phyloP scores from a whole-genome alignment of 768 basidiomycete genomes.

The Mycena leptocephala region DNA sequence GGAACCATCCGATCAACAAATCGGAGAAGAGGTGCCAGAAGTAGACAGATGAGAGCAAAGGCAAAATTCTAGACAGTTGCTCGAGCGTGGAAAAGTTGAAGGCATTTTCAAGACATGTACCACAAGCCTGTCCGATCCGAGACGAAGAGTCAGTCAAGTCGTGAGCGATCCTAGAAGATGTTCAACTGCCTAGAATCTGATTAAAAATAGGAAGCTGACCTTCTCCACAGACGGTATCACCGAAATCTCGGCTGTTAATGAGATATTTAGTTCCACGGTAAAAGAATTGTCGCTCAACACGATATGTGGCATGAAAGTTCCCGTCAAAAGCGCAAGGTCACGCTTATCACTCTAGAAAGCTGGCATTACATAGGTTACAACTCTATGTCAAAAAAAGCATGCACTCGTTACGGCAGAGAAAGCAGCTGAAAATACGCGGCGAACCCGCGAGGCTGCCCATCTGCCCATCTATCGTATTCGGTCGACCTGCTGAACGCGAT shows the following conservation, averaged over 20 bases:
- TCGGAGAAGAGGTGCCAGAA: too few relatives aligned
- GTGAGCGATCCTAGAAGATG: too few relatives aligned
- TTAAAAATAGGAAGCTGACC: too few relatives aligned
- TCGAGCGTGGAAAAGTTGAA: not conserved
- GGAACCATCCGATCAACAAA: not conserved
- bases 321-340: not conserved
- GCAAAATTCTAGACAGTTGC: not conserved
- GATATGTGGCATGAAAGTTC: not conserved
- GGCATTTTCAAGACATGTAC: too few relatives aligned
- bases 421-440: slow-evolving; percentile 32
- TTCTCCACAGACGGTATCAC: too few relatives aligned
- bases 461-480: slow-evolving; percentile 72
- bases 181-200: too few relatives aligned
- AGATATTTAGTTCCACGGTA: too few relatives aligned
- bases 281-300: too few relatives aligned
- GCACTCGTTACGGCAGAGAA: slow-evolving; percentile 2
- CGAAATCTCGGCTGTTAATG: too few relatives aligned
- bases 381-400: not conserved
- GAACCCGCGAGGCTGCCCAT: slow-evolving; percentile 60
- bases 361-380: not conserved
- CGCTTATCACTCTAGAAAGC: not conserved
- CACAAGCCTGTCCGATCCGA: too few relatives aligned
- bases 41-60: not conserved
- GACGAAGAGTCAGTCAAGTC: too few relatives aligned
- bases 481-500: slow-evolving; percentile 72